Conservation (phyloP, 768 basidiomycete species). For the Holtermannia corniformis region DNA sequence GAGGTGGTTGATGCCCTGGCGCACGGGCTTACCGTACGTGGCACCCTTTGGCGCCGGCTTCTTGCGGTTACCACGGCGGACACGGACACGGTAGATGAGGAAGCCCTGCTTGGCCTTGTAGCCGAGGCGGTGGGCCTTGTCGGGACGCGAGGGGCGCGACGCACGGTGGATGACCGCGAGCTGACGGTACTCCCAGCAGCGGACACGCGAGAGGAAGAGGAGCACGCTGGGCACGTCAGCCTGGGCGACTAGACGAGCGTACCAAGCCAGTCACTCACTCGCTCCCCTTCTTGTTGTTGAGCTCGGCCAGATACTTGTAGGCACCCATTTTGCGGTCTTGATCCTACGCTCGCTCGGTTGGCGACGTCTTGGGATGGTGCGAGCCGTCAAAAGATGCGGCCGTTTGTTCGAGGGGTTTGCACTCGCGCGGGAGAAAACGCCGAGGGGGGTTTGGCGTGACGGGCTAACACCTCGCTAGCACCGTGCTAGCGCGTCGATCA, state of each 20-base stretch:
- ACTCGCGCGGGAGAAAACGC: not conserved
- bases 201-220: conserved; percentile 93
- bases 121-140: conserved; percentile 96
- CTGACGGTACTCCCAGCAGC: conserved; percentile 99
- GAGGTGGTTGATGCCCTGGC: conserved; percentile 98
- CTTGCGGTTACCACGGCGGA: conserved; percentile 97
- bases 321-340: conserved; percentile 41
- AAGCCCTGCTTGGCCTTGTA: conserved; percentile 99
- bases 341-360: not conserved
- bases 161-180: conserved; percentile 97
- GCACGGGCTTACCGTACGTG: conserved; percentile 97
- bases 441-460: too few relatives aligned
- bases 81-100: conserved; percentile 93
- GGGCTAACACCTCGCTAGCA: not conserved
- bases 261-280: conserved; percentile 4
- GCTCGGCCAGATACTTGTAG: conserved; percentile 78
- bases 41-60: conserved; percentile 99
- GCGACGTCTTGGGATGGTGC: not conserved
- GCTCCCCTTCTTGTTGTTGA: conserved; percentile 71
- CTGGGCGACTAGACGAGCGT: conserved; percentile 45
- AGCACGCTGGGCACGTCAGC: conserved; percentile 76
- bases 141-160: conserved; percentile 93
- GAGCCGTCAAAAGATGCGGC: too few relatives aligned
- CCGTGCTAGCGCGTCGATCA: not conserved
- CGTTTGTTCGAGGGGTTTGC: not conserved